phyloP scores from a whole-genome alignment of 176 grass and related monocot species.

The Bromus sterilis region DNA sequence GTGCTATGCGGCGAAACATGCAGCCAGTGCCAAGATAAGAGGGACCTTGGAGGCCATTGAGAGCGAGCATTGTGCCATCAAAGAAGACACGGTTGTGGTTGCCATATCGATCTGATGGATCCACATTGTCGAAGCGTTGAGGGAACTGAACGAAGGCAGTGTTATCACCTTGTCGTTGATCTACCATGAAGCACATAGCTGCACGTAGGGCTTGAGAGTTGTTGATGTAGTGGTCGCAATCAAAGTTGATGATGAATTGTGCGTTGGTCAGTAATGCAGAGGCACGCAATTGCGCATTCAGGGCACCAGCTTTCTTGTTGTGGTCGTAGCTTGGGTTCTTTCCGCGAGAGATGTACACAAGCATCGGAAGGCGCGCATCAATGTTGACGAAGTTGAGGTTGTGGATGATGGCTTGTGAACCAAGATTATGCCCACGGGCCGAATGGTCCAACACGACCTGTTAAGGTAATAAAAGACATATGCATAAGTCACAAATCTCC shows the following conservation, averaged over 20 bases:
- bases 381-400: background rate
- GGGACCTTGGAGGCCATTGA: constrained; percentile 55
- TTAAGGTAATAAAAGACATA: background rate
- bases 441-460: constrained; percentile 24
- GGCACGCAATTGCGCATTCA: constrained; percentile 16
- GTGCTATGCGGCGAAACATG: constrained; percentile 26
- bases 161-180: constrained; percentile 26
- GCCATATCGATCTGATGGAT: constrained; percentile 64
- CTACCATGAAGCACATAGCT: constrained; percentile 24
- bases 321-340: constrained; percentile 16
- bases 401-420: background rate
- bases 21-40: constrained; percentile 27
- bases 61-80: constrained; percentile 75
- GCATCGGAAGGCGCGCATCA: background rate
- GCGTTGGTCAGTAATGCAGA: constrained; percentile 25
- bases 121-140: constrained; percentile 79
- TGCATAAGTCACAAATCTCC: background rate
- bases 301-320: constrained; percentile 26
- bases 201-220: constrained; percentile 14
- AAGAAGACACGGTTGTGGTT: constrained; percentile 95
- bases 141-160: constrained; percentile 80
- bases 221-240: constrained; percentile 49
- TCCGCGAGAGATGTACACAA: background rate
- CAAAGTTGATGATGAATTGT: constrained; percentile 27
- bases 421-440: background rate